Evolutionary conservation across 1,284 basidiomycete species (phyloP), one percentile per base, ranked within the genome.

Genomic region (Sphagnurus paluster): DNA sequence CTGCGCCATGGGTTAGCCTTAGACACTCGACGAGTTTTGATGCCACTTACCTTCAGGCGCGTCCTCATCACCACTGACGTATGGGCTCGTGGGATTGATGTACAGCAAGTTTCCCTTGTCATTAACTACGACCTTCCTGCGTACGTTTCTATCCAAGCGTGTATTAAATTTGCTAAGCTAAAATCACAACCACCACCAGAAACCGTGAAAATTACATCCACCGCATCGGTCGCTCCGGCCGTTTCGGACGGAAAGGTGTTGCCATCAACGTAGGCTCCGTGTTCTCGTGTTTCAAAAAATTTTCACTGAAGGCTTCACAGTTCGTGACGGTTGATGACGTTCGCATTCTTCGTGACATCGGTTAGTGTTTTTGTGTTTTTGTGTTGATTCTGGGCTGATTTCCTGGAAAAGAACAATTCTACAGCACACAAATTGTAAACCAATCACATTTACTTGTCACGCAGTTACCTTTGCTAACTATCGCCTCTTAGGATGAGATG

Each of bases 191-290:
- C 41, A 42, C 24, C 34, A 50, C 38, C 55, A 90, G 87, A 54
- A 94, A 94, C 68, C 93, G 93, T 79, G 95, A 98, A 76, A 97
- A 98, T 70, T 99, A 99, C 72, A 95, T 99, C 56, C 95, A 98
- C 72, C 87, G 95, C 60, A 98, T 98, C 60, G 95, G 95, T 69
- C 86, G 94, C 48, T 93, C 90, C 44, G 95, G 95, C 59, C 89
- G 95, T 47, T 98, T 97, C 67, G 93, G 93, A 55, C 79, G 93
- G 55, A 96, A 96, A 69, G 93, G 93, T 74, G 94, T 91, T 57
- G 93, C 84, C 44, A 93, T 90, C 69, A 97, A 88, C 68, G 90
- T 92, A 62, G 49, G 77, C 72, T 38, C 48, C 8, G 16, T 20
- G 10, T 30, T 29, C 20, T 32, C 42, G 14, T 33, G 45, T 32